Evolutionary conservation across 1,284 basidiomycete genomes (phyloP), one percentile per base, ranked within the genome.

Genomic region (Moniliella sp.): DNA sequence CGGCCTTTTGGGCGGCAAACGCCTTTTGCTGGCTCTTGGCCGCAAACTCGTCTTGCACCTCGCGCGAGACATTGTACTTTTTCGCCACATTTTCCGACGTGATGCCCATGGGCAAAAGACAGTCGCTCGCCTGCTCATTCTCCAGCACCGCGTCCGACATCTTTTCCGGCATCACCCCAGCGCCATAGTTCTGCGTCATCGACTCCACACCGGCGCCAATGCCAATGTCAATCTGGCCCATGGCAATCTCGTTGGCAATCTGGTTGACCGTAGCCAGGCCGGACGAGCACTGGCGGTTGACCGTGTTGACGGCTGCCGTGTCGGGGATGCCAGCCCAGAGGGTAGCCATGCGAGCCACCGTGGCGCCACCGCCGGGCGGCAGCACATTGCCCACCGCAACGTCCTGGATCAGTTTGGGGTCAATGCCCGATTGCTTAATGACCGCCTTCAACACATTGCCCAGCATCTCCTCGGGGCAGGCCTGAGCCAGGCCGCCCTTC

Each of bases 311-410:
- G 14, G 46, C 45, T 8, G 23, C 19, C 9, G 25, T 15, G 21
- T 13, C 26, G 19, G 31, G 31, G 14, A 32, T 32, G 13, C 31
- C 31, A 7, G 31, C 23, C 5, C 15, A 15, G 3, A 32, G 12
- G 10, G 31, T 25, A n/a, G 31, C 31, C 36, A 62, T 44, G 15
- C 61, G 40, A 18, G 59, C 61, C 18, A 45, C 50, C 31, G 61
- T 62, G 19, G 61, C 59, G 5, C 61, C 61, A n/a, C 61, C 61
- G 10, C 61, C 43, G 43, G 61, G 60, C 55, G 59, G 59, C 14
- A 62, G 40, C n/a, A 62, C 61, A 7, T 50, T 62, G 5, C 61
- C 61, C 15, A 50, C 51, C 43, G 48, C 48, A 26, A 62, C 48
- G 37, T 62, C 61, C 33, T 62, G 38, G 27, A 62, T 52, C 11